phyloP scores from a whole-genome alignment of 139 green algal genomes.

The Trebouxia sp. region DNA sequence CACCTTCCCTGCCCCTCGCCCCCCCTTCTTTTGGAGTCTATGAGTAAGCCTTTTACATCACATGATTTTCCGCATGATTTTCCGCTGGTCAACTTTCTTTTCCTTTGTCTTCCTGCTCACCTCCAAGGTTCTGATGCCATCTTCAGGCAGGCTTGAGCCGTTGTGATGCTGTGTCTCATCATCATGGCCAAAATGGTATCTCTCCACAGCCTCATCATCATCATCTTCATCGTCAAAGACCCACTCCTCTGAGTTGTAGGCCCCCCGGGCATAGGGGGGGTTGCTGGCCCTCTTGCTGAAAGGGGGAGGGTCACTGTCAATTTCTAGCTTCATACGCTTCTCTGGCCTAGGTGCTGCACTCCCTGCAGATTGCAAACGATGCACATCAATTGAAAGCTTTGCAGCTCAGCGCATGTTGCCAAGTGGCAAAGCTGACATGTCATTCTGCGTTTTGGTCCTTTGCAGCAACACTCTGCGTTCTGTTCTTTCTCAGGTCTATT shows the following conservation, averaged over 20 bases:
- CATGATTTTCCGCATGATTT: no score
- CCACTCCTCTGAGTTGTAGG: conserved; percentile 23
- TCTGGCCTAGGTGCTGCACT: background rate
- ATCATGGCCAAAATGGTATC: background rate
- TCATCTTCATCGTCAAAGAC: conserved; percentile 22
- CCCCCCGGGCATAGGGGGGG: background rate
- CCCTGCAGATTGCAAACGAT: background rate
- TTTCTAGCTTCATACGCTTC: conserved; percentile 5
- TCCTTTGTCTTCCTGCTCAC: background rate
- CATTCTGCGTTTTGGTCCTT: no score
- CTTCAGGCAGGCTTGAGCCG: background rate
- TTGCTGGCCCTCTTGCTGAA: conserved; percentile 10
- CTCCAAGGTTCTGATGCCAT: conserved; percentile 3
- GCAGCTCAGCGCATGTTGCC: no score
- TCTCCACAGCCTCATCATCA: background rate
- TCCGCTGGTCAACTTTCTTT: background rate
- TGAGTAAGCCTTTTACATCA: no score
- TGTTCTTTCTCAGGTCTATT: no score
- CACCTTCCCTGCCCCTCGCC: no score
- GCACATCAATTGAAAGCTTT: no score
- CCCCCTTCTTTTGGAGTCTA: no score
- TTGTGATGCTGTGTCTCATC: background rate
- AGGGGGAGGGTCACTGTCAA: background rate
- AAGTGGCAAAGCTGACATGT: no score
- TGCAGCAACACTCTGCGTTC: no score